Conservation (phyloP, 2,329 filamentous ascomycete genomes). For the Cercospora sp. region DNA sequence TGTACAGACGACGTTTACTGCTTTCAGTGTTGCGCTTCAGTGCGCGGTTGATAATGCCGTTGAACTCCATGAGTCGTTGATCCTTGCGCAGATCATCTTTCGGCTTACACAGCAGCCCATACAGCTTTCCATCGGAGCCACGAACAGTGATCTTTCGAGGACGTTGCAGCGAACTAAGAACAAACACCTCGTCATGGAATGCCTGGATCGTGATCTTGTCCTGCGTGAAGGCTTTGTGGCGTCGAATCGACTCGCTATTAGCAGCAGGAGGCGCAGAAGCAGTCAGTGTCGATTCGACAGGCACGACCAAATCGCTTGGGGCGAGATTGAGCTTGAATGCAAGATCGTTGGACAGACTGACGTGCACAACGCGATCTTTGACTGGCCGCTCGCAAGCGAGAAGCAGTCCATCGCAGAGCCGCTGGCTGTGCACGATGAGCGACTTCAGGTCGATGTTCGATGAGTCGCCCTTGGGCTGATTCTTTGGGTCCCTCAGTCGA, state of each 20-base stretch:
- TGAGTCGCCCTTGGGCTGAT: conserved; percentile 57
- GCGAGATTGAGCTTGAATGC: conserved; percentile 80
- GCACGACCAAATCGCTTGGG: conserved; percentile 83
- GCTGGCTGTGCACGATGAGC: conserved; percentile 76
- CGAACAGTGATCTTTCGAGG: conserved; percentile 85
- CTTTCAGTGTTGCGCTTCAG: conserved; percentile 89
- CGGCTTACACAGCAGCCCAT: conserved; percentile 92
- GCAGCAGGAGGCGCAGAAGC: conserved; percentile 73
- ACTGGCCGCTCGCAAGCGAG: conserved; percentile 77
- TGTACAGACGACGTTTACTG: conserved; percentile 85
- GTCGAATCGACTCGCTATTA: conserved; percentile 66
- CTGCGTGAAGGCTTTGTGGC: conserved; percentile 80
- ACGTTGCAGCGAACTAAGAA: conserved; percentile 87
- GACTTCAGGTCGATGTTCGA: conserved; percentile 62
- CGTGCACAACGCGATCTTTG: conserved; percentile 66
- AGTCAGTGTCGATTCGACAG: conserved; percentile 79
- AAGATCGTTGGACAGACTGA: conserved; percentile 75
- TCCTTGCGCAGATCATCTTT: conserved; percentile 98
- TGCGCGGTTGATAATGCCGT: conserved; percentile 93
- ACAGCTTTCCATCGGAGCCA: conserved; percentile 83
- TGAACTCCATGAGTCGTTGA: conserved; percentile 98
- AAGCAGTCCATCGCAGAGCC: conserved; percentile 78
- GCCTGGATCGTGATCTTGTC: conserved; percentile 79
- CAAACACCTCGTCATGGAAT: conserved; percentile 84
- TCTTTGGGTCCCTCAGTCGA: conserved; percentile 52